These are phyloP conservation scores for Daldinia grandis DNA, from an alignment of 495 filamentous ascomycete genomes.

Conservation along the genomic window DNA sequence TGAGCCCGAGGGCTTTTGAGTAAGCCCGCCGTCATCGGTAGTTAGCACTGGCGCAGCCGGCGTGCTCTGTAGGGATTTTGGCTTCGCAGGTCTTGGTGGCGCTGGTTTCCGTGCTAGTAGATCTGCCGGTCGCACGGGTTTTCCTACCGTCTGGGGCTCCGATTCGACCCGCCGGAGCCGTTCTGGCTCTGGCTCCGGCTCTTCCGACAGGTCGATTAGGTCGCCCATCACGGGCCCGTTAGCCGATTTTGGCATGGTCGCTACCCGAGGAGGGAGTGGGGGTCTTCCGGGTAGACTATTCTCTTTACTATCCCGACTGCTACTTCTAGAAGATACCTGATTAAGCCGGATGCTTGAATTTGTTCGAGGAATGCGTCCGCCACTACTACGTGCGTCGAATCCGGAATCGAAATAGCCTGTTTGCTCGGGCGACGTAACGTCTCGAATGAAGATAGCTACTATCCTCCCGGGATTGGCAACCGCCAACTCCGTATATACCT, in stretches of 20 bases:
- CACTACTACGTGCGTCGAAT: conserved; percentile 48
- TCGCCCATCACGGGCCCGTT: conserved; percentile 59
- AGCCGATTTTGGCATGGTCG: conserved; percentile 26
- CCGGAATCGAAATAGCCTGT: conserved; percentile 81
- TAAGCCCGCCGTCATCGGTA: conserved; percentile 18
- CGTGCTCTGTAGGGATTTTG: conserved; percentile 65
- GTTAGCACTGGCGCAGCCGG: conserved; percentile 35
- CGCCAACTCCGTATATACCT: conserved; percentile 95
- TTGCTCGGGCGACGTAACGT: conserved; percentile 80
- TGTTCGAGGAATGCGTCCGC: conserved; percentile 15
- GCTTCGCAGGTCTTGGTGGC: conserved; percentile 72
- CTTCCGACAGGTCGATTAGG: conserved; percentile 67
- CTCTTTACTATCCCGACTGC: conserved; percentile 32
- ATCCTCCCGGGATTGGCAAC: conserved; percentile 83
- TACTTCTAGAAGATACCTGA: conserved; percentile 45
- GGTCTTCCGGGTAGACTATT: conserved; percentile 45
- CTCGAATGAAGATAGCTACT: conserved; percentile 86
- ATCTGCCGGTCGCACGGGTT: conserved; percentile 53
- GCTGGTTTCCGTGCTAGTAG: conserved; percentile 50
- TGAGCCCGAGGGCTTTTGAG: conserved; percentile 28
- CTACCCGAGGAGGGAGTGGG: conserved; percentile 49
- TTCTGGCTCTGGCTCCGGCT: conserved; percentile 46
- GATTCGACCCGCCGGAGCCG: conserved; percentile 47
- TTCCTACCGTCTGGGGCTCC: conserved; percentile 35
- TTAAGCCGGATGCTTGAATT: conserved; percentile 6